Evolutionary conservation across 2,329 filamentous ascomycete genomes (phyloP), one percentile per base, ranked within the genome.

Genomic region (Ceratocystis lukuohia): DNA sequence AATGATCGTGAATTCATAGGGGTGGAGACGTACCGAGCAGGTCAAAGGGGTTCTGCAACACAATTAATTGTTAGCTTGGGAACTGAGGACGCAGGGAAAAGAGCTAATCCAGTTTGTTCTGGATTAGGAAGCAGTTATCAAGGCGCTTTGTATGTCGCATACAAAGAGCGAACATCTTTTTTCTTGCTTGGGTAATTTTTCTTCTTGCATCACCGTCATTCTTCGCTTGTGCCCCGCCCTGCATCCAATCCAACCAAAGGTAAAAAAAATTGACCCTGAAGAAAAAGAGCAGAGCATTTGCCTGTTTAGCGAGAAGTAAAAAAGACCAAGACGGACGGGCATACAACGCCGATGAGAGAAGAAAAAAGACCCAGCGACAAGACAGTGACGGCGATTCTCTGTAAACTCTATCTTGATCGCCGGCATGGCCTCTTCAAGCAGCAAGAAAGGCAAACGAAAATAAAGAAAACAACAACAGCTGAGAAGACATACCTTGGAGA

Each of bases 21-120:
- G 22, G 64, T 70, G 70, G 69, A 69, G 71, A 75, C 79, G 75
- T 96, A 97, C 94, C 93, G 84, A 99, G 91, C 82, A 96, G 88
- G 85, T 94, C 93, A 85, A 89, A 97, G 76, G 89, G 87, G 85
- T 99, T 99, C 94, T 97, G 61, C 57, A 69, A 61, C 62, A 65
- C 28, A 65, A 57, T 28, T 57, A 25, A 17, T 57, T 25, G 53
- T 57, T 57, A 57, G 53, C 53, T 17, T 7, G 30, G 48, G 48
- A 50, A 50, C 10, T 41, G 37, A 41, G 37, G 37, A 41, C 37
- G 37, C 10, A 41, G 3, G 12, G 12, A 41, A 12, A 4, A 15
- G 37, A 41, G 10, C 37, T 41, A 41, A 3, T 41, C 37, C 10
- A 41, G 37, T 15, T 15, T 1, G 37, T 15, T 41, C 4, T 41